A percentile compares a stretch with the other conserved stretches of the same genome.
Evolutionary conservation across 164 flowering plant species (phyloP).

Genomic region (Magnolia sinica): DNA sequence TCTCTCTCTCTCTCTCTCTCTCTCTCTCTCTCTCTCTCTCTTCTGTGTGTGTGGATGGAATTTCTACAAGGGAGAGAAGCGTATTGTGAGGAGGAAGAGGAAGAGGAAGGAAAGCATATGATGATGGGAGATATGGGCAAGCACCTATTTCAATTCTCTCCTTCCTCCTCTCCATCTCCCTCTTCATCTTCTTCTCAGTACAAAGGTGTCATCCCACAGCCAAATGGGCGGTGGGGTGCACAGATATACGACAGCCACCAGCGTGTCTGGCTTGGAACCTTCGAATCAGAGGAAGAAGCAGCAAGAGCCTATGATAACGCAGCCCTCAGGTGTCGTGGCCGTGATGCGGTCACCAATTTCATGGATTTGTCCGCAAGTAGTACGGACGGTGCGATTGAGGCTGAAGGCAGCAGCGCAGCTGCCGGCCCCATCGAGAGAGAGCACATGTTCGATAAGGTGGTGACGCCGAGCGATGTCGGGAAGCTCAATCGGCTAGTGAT

Average conservation of each 20-base stretch:
- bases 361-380: neutral
- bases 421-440: slow-evolving; percentile 38
- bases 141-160: slow-evolving; percentile 12
- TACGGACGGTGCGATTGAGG: neutral
- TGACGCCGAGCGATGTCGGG: slow-evolving; percentile 95
- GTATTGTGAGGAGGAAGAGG: slow-evolving; percentile 17
- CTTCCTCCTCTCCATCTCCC: slow-evolving; percentile 12
- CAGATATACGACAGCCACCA: slow-evolving; percentile 18
- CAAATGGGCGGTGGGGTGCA: slow-evolving; percentile 18
- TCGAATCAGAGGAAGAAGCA: slow-evolving; percentile 9
- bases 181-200: slow-evolving; percentile 16
- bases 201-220: slow-evolving; percentile 14
- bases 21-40: neutral
- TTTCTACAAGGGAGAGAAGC: slow-evolving; percentile 10
- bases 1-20: slow-evolving; percentile 6
- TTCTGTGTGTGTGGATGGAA: slow-evolving; percentile 5
- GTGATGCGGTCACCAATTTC: slow-evolving; percentile 9
- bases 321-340: slow-evolving; percentile 3
- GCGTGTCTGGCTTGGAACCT: slow-evolving; percentile 21
- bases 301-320: slow-evolving; percentile 6
- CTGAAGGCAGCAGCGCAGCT: neutral
- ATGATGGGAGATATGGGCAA: slow-evolving; percentile 5
- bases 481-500: slow-evolving; percentile 88
- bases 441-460: slow-evolving; percentile 95
- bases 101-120: slow-evolving; percentile 15